Base-by-base conservation (phyloP, 2,329 filamentous ascomycete genomes). In the Fusarium aywerte region DNA sequence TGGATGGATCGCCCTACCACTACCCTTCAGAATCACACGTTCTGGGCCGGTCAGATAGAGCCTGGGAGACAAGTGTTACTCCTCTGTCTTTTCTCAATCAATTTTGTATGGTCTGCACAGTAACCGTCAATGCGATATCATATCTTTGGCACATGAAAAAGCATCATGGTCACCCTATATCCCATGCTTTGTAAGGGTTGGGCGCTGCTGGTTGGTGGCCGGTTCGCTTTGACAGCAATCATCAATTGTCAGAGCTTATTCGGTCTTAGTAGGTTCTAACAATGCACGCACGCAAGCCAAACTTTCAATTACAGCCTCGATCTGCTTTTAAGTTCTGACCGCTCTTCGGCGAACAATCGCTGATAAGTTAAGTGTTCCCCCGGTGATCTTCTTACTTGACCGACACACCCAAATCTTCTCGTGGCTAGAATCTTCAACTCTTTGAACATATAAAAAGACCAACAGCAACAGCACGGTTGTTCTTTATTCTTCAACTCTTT, bases 11-110 rank as follows among this genome's bases (percentile, higher is more conserved):
- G 42, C 65, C 36, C 48, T 68, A 52, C 48, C 56, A 54, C 40
- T 62, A 20, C 43, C 44, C 40, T n/a, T 47, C 23, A 48, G 18
- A 56, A 68, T 66, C 65, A 66, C 65, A 69, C 50, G 65, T 66
- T 68, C 51, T 54, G 33, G 27, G 54, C 65, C 65, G 62, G 65
- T 68, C 65, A 68, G 50, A 58, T 31, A 32, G 18, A 25, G 43
- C 39, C 42, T 32, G 51, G 39, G 48, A 65, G 61, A 68, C 56
- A 51, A 68, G 65, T 69, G 56, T 47, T 44, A 69, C 65, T 68
- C 51, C 65, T 68, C 51, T 58, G 27, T 51, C 21, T 47, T 39
- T 52, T n/a, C 45, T 42, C 55, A 49, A 39, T 25, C 20, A 20
- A 18, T 53, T 62, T 52, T 67, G 49, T 39, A 44, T 47, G 65